phyloP scores from a whole-genome alignment of 768 basidiomycete species.

The Collybia sp. region DNA sequence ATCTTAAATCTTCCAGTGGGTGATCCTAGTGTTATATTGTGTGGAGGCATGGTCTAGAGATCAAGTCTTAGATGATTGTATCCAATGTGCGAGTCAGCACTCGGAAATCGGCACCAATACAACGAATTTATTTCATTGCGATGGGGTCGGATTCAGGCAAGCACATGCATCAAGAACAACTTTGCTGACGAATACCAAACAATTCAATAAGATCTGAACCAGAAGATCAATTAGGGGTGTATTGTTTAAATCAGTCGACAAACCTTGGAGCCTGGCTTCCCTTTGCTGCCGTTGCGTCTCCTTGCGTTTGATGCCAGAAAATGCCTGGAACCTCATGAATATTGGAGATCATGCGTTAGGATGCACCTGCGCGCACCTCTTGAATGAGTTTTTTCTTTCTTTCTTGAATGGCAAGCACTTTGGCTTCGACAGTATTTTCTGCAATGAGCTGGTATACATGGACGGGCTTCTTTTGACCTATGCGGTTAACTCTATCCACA shows the following conservation, averaged over 20 bases:
- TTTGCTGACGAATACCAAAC: slow-evolving; percentile 38
- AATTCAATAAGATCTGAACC: slow-evolving; percentile 54
- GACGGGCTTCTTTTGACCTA: slow-evolving; percentile 80
- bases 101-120: too few relatives aligned
- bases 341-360: background rate
- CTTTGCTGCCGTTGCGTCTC: slow-evolving; percentile 75
- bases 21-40: slow-evolving; percentile 21
- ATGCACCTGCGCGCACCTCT: slow-evolving; percentile 39
- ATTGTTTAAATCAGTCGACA: slow-evolving; percentile 6
- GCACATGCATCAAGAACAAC: background rate
- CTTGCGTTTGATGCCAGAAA: slow-evolving; percentile 73
- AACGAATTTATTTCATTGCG: too few relatives aligned
- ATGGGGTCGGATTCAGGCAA: too few relatives aligned
- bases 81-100: too few relatives aligned
- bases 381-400: slow-evolving; percentile 76
- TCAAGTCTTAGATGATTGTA: background rate
- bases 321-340: slow-evolving; percentile 47
- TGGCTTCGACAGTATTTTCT: slow-evolving; percentile 84
- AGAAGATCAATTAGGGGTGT: background rate
- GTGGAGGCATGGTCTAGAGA: slow-evolving; percentile 20
- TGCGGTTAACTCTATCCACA: slow-evolving; percentile 77
- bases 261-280: slow-evolving; percentile 80
- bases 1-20: slow-evolving; percentile 30
- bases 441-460: slow-evolving; percentile 89
- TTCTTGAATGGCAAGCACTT: slow-evolving; percentile 85